Conservation (phyloP, 1,284 basidiomycete genomes). For the Coniferiporia weirii region DNA sequence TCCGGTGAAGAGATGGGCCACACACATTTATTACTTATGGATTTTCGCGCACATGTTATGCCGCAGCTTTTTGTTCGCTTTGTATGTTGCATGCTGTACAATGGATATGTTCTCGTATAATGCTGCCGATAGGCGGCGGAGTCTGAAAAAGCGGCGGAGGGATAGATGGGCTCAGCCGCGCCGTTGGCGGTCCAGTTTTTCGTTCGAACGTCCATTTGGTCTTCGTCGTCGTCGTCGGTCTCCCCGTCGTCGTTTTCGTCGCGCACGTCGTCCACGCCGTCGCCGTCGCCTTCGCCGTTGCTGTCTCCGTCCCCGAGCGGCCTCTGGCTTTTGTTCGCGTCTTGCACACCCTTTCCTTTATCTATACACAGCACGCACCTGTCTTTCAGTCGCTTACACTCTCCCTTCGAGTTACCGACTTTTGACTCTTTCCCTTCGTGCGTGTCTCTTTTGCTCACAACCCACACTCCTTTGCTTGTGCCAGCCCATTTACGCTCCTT, state of each 20-base stretch:
- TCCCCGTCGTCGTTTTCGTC: conserved; percentile 9
- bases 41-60: neutral
- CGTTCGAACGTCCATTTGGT: conserved; percentile 15
- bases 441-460: conserved; percentile 19
- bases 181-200: conserved; percentile 5
- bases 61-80: neutral
- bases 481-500: conserved; percentile 17
- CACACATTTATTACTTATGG: neutral
- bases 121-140: neutral
- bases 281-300: neutral
- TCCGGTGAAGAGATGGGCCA: conserved; percentile 40
- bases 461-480: conserved; percentile 14
- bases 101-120: neutral
- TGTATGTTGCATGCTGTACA: conserved; percentile 2
- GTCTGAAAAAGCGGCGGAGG: neutral
- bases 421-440: conserved; percentile 14
- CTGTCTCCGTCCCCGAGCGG: conserved; percentile 2
- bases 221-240: conserved; percentile 9
- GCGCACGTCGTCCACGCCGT: conserved; percentile 1
- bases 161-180: neutral
- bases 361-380: conserved; percentile 3
- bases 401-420: conserved; percentile 1
- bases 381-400: conserved; percentile 11
- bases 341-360: neutral
- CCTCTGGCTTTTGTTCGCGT: conserved; percentile 15